Evolutionary conservation across 2,329 filamentous ascomycete species (phyloP).

Genomic region (Aspergillus clavatus): DNA sequence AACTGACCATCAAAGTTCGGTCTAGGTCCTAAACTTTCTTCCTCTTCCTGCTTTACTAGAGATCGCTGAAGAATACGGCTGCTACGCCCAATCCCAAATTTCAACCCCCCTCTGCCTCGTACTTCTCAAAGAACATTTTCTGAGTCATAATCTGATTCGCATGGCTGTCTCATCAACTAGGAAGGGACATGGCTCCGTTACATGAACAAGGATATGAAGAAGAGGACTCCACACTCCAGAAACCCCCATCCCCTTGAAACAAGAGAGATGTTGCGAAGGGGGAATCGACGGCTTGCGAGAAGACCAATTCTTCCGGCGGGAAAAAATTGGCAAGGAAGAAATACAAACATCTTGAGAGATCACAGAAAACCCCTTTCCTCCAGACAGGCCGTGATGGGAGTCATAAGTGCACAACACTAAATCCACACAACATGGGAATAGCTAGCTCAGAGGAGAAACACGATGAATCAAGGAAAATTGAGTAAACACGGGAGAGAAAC

Average conservation of each 20-base stretch:
- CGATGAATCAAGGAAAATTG: conserved; percentile 15
- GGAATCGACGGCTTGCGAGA: conserved; percentile 13
- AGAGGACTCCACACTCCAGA: conserved; percentile 25
- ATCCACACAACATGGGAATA: conserved; percentile 32
- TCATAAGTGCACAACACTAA: conserved; percentile 31
- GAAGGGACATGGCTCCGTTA: conserved; percentile 22
- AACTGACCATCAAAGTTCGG: too few relatives aligned
- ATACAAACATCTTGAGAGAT: conserved; percentile 9
- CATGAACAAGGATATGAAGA: conserved; percentile 21
- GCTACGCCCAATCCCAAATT: too few relatives aligned
- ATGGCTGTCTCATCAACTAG: conserved; percentile 24
- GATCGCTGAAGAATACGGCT: too few relatives aligned
- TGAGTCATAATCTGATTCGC: conserved; percentile 23
- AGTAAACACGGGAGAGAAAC: conserved; percentile 15
- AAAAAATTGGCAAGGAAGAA: conserved; percentile 9
- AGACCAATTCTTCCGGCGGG: conserved; percentile 4
- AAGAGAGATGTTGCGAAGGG: conserved; percentile 19
- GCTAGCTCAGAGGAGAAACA: conserved; percentile 24
- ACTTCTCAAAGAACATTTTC: too few relatives aligned
- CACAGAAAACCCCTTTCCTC: conserved; percentile 24
- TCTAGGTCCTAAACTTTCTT: too few relatives aligned
- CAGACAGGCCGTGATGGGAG: conserved; percentile 31
- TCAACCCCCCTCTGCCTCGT: too few relatives aligned
- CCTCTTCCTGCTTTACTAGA: too few relatives aligned
- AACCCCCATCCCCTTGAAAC: conserved; percentile 16